Evolutionary conservation across 164 flowering plant genomes (phyloP).

Genomic region (Magnolia changhungtana): DNA sequence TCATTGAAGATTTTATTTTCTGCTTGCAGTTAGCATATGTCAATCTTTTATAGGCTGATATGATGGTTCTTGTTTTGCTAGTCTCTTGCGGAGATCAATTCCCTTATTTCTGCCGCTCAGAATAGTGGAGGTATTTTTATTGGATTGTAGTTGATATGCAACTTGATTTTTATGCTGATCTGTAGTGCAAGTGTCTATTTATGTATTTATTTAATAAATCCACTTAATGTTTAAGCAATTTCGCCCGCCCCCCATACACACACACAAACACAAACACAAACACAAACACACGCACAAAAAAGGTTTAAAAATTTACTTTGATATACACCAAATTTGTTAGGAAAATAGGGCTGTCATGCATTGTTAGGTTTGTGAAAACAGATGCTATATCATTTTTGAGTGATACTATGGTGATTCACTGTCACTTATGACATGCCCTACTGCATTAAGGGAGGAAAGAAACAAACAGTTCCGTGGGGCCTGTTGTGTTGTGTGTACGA

Average conservation of each 20-base stretch:
- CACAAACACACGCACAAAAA: too few species aligned
- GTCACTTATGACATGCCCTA: too few species aligned
- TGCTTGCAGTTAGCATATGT: slow-evolving; percentile 8
- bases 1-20: neutral
- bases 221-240: neutral
- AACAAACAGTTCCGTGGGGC: too few species aligned
- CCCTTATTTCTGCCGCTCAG: slow-evolving; percentile 65
- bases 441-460: too few species aligned
- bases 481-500: too few species aligned
- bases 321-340: too few species aligned
- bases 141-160: neutral
- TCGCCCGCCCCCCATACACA: neutral
- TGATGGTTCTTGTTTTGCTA: slow-evolving; percentile 32
- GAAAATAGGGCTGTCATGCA: too few species aligned
- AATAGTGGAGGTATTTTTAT: slow-evolving; percentile 74
- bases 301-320: too few species aligned
- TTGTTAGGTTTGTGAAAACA: too few species aligned
- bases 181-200: neutral
- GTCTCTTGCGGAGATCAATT: slow-evolving; percentile 92
- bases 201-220: neutral
- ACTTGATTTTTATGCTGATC: neutral
- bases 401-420: too few species aligned
- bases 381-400: too few species aligned
- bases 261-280: too few species aligned
- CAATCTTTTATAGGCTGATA: slow-evolving; percentile 14